Conservation (phyloP, 306 rosid genomes). For the Casuarina glauca region DNA sequence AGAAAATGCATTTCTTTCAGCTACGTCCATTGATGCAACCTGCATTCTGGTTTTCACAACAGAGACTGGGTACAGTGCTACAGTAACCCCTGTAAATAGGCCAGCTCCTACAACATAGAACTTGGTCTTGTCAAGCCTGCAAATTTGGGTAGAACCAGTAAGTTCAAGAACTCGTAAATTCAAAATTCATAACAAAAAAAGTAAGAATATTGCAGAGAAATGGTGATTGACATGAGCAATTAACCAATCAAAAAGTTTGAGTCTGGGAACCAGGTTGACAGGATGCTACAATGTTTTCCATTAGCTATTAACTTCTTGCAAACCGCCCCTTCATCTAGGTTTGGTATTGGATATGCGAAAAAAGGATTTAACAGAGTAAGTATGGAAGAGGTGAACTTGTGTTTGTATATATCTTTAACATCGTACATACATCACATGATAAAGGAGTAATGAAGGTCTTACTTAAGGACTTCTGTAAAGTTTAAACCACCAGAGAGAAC, state of each 20-base stretch:
- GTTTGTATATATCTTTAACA: neutral
- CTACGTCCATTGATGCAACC: slow-evolving; percentile 72
- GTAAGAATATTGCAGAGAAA: too few relatives aligned
- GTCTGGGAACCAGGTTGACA: neutral
- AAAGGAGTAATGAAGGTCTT: neutral
- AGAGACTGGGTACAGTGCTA: slow-evolving; percentile 82
- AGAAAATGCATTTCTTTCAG: slow-evolving; percentile 70
- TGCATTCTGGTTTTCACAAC: slow-evolving; percentile 90
- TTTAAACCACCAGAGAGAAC: neutral
- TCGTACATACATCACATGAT: too few relatives aligned
- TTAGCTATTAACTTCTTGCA: neutral
- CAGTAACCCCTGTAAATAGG: slow-evolving; percentile 80
- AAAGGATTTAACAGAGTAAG: neutral
- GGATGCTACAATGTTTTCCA: neutral
- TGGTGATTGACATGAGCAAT: neutral
- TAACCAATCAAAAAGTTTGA: neutral
- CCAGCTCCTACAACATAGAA: slow-evolving; percentile 87
- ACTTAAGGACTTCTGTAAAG: neutral
- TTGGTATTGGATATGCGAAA: neutral
- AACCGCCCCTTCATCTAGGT: neutral
- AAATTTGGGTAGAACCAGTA: slow-evolving; percentile 27
- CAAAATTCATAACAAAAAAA: slow-evolving; percentile 7
- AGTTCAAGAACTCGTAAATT: slow-evolving; percentile 15
- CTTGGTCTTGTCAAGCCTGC: slow-evolving; percentile 86
- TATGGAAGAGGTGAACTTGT: neutral